These are phyloP conservation scores for Cardamine occulta DNA, from an alignment of 345 rosid species.

Conservation along the genomic window DNA sequence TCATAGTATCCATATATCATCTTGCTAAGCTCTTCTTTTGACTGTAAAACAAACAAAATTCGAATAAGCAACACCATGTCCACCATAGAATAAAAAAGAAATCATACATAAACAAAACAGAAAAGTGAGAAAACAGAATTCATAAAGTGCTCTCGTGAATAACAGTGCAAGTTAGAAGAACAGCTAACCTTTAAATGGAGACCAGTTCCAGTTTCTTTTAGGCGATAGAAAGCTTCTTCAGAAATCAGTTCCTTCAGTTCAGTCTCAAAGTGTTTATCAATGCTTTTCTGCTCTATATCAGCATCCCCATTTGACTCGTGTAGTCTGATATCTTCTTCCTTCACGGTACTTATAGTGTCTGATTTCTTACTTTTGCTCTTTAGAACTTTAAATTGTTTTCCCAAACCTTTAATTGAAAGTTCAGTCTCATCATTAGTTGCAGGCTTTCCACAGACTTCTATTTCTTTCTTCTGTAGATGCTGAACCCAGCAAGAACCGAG, in stretches of 20 bases:
- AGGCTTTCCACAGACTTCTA: conserved; percentile 56
- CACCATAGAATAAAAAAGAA: neutral
- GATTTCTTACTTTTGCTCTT: conserved; percentile 75
- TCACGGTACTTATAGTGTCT: conserved; percentile 24
- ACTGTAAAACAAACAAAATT: conserved; percentile 46
- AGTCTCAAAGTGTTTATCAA: conserved; percentile 53
- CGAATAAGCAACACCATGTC: conserved; percentile 26
- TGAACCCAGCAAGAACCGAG: conserved; percentile 94
- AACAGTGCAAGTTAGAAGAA: conserved; percentile 18
- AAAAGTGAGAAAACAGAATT: neutral
- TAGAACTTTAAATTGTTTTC: conserved; percentile 83
- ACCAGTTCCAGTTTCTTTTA: conserved; percentile 84
- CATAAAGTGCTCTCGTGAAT: neutral
- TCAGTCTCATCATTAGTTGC: conserved; percentile 67
- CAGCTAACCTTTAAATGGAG: conserved; percentile 83
- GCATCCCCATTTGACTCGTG: conserved; percentile 23
- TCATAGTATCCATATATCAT: conserved; percentile 78
- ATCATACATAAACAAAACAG: neutral
- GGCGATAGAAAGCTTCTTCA: conserved; percentile 74
- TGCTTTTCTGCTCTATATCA: conserved; percentile 27
- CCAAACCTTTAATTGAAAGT: conserved; percentile 88
- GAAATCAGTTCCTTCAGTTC: conserved; percentile 77
- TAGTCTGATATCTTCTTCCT: conserved; percentile 12
- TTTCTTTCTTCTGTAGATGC: conserved; percentile 81
- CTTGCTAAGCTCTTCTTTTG: conserved; percentile 79